Evolutionary conservation across 2,329 filamentous ascomycete genomes (phyloP), one percentile per base, ranked within the genome.

Genomic region (Botryotinia globosa): DNA sequence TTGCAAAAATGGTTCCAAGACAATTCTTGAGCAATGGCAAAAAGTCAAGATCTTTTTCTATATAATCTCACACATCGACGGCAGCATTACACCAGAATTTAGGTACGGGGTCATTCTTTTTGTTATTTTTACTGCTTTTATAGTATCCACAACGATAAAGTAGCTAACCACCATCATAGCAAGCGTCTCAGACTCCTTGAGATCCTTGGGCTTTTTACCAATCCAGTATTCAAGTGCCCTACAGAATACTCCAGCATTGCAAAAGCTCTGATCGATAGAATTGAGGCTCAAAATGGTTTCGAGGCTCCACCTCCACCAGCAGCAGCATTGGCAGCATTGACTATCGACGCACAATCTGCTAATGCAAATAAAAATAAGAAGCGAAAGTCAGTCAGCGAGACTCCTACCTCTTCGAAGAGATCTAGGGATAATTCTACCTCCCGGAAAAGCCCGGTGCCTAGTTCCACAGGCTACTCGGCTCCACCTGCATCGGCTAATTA

Each of bases 161-260:
- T 66, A 44, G n/a, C n/a, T 66, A 37, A 71, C 16, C 8, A 37
- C 69, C 22, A 51, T 20, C 44, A 37, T 45, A 71, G 69, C 22
- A 66, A 66, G 3, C 1, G 16, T 8, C 10, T 66, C 18, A 22
- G 3, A 3, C 37, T 71, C 5, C 58, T 22, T 14, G 1, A 2
- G 0, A 3, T 66, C 7, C 61, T 71, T 0, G 39, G 25, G 18
- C 18, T 44, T 3, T 16, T 71, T 29, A 37, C 22, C 1, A 18
- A 66, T 22, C 58, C 34, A 25, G 4, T 18, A 37, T 29, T 22
- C 20, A 71, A 71, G 7, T 64, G 45, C 7, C 69, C 69, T 10
- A 5, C 1, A 9, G n/a, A 37, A 25, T 71, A 37, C 34, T 45
- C 22, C 12, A 16, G 22, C 1, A 66, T 71, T 20, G 34, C 69